These are phyloP conservation scores for Allomyces javanicus DNA, from an alignment of 192 early-diverging fungal genomes.

Conservation along the genomic window DNA sequence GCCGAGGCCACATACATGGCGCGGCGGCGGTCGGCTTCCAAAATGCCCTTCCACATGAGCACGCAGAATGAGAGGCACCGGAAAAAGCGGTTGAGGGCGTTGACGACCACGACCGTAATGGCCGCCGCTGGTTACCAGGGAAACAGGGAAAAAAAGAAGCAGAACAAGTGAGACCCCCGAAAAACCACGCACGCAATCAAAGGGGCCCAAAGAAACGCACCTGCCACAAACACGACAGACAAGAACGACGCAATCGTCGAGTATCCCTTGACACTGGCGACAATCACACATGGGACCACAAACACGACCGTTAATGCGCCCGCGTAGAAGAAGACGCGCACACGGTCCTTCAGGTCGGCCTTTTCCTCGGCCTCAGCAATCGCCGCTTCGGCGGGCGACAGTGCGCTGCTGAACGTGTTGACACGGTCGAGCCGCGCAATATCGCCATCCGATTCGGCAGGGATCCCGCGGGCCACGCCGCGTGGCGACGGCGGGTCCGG, in stretches of 20 bases:
- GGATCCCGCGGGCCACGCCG: too few relatives aligned
- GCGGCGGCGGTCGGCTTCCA: background rate
- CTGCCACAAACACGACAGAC: background rate
- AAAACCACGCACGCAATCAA: too few relatives aligned
- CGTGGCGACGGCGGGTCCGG: background rate
- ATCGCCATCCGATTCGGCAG: too few relatives aligned
- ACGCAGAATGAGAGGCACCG: background rate
- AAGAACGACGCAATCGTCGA: background rate
- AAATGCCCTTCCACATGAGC: background rate
- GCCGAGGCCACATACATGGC: background rate
- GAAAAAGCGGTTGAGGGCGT: background rate
- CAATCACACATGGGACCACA: background rate
- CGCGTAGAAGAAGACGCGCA: background rate
- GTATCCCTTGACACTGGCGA: background rate
- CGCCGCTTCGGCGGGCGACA: too few relatives aligned
- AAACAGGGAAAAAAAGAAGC: background rate
- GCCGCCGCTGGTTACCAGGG: background rate
- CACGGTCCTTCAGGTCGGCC: background rate
- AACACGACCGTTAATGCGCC: background rate
- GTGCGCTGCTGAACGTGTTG: too few relatives aligned
- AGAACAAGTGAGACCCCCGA: background rate
- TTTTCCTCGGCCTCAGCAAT: background rate
- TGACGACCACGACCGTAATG: background rate
- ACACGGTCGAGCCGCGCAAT: too few relatives aligned
- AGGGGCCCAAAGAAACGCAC: background rate